phyloP scores from a whole-genome alignment of 129 eudicot genomes.

The Sambucus nigra region DNA sequence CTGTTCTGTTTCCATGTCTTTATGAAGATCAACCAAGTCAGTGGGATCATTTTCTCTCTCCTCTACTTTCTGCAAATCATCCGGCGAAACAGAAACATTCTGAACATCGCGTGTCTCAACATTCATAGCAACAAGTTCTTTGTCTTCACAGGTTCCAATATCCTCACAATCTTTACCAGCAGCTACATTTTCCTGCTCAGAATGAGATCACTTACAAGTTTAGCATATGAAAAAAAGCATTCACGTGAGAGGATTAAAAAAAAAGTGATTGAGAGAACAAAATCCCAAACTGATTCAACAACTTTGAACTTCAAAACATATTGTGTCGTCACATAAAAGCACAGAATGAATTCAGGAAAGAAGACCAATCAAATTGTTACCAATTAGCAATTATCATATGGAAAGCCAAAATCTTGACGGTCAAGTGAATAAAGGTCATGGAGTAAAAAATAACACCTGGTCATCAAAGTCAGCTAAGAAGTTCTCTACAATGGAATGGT shows the following conservation, averaged over 20 bases:
- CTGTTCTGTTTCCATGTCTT: conserved; percentile 18
- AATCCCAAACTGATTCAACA: neutral
- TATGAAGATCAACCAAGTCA: conserved; percentile 12
- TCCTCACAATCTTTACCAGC: conserved; percentile 25
- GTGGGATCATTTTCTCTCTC: conserved; percentile 19
- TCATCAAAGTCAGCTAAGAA: conserved; percentile 27
- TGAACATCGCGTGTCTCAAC: conserved; percentile 23
- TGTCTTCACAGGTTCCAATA: conserved; percentile 3
- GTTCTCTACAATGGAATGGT: conserved; percentile 19
- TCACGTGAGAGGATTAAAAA: too few relatives aligned
- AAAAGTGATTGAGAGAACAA: too few relatives aligned
- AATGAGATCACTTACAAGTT: conserved; percentile 5
- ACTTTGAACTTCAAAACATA: neutral
- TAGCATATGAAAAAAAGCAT: neutral
- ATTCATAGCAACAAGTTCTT: conserved; percentile 16
- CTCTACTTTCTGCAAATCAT: conserved; percentile 19
- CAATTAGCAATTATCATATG: too few relatives aligned
- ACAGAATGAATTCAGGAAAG: too few relatives aligned
- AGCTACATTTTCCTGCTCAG: conserved; percentile 33
- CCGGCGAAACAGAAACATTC: conserved; percentile 21
- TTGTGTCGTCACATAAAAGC: too few relatives aligned
- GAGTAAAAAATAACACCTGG: conserved; percentile 38
- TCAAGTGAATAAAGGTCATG: neutral
- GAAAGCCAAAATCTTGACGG: too few relatives aligned
- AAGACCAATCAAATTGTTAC: too few relatives aligned